phyloP scores from a whole-genome alignment of 2,329 filamentous ascomycete genomes.

The Fusarium liriodendri region DNA sequence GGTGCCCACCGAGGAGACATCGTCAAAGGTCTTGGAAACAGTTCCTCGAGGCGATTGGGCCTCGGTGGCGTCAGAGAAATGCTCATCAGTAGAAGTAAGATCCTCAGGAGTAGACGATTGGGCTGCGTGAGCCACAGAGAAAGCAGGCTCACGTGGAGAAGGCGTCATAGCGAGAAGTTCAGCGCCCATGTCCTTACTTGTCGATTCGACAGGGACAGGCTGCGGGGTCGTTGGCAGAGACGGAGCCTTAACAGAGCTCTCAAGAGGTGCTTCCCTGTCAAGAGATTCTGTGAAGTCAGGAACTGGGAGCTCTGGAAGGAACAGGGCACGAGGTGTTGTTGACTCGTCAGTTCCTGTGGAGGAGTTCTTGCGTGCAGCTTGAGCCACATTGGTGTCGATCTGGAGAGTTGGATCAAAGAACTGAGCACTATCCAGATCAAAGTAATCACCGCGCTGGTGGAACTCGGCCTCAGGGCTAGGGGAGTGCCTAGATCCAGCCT shows the following conservation, averaged over 20 bases:
- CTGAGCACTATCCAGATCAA: constrained; percentile 35
- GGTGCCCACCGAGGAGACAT: not conserved
- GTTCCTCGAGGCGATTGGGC: constrained; percentile 23
- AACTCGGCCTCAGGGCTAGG: constrained; percentile 47
- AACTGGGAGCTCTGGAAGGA: constrained; percentile 45
- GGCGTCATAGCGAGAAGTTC: constrained; percentile 56
- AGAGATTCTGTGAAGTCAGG: not conserved
- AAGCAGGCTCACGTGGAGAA: constrained; percentile 43
- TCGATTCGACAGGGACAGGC: constrained; percentile 53
- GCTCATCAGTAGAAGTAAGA: constrained; percentile 49
- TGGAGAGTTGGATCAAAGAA: constrained; percentile 46
- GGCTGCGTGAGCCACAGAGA: constrained; percentile 37
- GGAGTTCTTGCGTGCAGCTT: constrained; percentile 53
- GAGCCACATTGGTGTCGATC: constrained; percentile 54
- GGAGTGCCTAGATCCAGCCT: constrained; percentile 50
- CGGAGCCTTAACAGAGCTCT: not conserved
- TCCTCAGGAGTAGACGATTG: constrained; percentile 45
- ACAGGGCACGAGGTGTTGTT: constrained; percentile 76
- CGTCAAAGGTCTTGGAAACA: not conserved
- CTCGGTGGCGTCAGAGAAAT: constrained; percentile 51
- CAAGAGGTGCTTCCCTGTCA: not conserved
- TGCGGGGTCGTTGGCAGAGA: constrained; percentile 45
- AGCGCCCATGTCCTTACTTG: constrained; percentile 56
- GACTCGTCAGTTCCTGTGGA: constrained; percentile 72
- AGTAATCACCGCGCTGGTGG: constrained; percentile 43